Base-by-base conservation (phyloP, 306 rosid species). In the Begonia loranthoides region DNA sequence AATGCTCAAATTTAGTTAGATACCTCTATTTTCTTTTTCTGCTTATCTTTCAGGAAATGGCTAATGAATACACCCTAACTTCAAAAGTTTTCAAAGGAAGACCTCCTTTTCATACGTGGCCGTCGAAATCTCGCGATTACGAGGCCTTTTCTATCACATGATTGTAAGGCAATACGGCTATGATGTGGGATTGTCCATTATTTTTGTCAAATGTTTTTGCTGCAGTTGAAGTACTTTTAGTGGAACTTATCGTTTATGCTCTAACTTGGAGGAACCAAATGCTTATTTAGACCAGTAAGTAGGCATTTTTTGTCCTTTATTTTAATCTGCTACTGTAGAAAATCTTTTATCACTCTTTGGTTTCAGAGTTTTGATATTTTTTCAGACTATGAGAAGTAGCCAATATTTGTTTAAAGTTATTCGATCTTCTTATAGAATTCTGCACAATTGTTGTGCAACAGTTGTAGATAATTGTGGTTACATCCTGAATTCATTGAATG, bases 91-190 rank as follows among this genome's bases (percentile, higher is more conserved):
- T 90, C 34, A 85, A 84, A 73, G 69, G 66, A 50, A 80, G 59
- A 40, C 72, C 56, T 10, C 66, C 79, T 52, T 82, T 89, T 63
- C 53, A 70, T 65, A 68, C 77, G 47, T 84, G 90, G 95, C 72
- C 69, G 38, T 28, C 45, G 55, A 84, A 90, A 74, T 87, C 78
- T 10, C 60, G 49, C 45, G 72, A 70, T 33, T 76, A 66, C 45
- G 90, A 76, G 70, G 59, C 70, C 61, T 82, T 82, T 51, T 56
- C 73, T 33, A 49, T 69, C 48, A 39, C 47, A 45, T 59, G 61
- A 43, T 50, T 45, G 55, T 41, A 15, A 58, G 65, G 63, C 40
- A 22, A 13, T 14, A 5, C 5, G n/a, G 54, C 55, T 33, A 45
- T 49, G 22, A 44, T 44, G 7, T 57, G 58, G 40, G n/a, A 39